Conservation (phyloP, 2,329 filamentous ascomycete species). For the Myotisia sp. region DNA sequence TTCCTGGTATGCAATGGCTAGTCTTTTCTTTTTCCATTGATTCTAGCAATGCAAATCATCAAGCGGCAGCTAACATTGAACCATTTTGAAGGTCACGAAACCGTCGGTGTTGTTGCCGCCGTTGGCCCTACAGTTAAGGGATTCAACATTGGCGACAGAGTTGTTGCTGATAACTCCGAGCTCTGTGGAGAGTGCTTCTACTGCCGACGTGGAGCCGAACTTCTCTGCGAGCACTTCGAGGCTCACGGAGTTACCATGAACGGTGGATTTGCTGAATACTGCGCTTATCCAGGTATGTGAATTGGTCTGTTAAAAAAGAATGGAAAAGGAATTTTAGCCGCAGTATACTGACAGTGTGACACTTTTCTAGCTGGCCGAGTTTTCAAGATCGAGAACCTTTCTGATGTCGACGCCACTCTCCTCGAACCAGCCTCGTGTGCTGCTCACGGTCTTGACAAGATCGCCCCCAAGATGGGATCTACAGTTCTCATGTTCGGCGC, state of each 20-base stretch:
- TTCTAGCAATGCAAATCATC: slow-evolving; percentile 36
- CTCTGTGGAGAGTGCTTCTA: slow-evolving; percentile 61
- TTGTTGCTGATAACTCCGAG: slow-evolving; percentile 43
- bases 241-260: slow-evolving; percentile 47
- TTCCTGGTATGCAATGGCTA: neutral
- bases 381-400: slow-evolving; percentile 52
- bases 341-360: slow-evolving; percentile 8
- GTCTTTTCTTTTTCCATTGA: slow-evolving; percentile 41
- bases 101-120: slow-evolving; percentile 49
- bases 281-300: slow-evolving; percentile 35
- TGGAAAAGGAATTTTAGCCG: no score
- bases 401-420: slow-evolving; percentile 51
- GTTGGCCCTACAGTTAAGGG: slow-evolving; percentile 45
- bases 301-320: no score
- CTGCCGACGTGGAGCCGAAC: slow-evolving; percentile 52
- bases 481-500: slow-evolving; percentile 52
- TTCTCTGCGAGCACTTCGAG: slow-evolving; percentile 56
- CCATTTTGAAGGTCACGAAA: slow-evolving; percentile 48
- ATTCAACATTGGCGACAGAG: slow-evolving; percentile 49
- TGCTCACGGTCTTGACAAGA: slow-evolving; percentile 53
- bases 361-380: slow-evolving; percentile 36
- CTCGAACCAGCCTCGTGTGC: slow-evolving; percentile 57
- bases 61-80: neutral
- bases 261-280: slow-evolving; percentile 61
- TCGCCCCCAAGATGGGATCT: slow-evolving; percentile 49